Evolutionary conservation across 306 rosid species (phyloP), one percentile per base, ranked within the genome.

Genomic region (Quercus wislizeni): DNA sequence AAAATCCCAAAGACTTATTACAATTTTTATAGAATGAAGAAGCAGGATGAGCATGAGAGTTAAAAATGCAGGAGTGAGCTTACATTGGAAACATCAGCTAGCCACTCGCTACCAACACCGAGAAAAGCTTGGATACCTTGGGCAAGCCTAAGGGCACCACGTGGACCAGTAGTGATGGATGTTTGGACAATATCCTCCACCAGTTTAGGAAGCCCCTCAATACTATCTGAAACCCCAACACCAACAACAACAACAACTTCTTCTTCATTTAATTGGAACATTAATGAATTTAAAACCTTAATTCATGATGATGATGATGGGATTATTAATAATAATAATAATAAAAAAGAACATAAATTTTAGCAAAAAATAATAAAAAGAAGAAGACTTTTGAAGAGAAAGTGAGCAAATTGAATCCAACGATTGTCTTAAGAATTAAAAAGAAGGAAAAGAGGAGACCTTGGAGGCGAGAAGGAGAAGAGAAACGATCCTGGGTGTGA

Each of bases 21-120:
- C 46, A 41, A 41, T 41, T 41, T 41, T 41, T 8, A 41, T 41
- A 8, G 46, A 41, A 41, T 41, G 46, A 41, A 41, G 46, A 41
- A 41, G 46, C 46, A 8, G 46, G 46, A 7, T 38, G 46, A 38
- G 54, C 14, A 49, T 49, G 54, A 49, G 54, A 49, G 15, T 10
- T 49, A 3, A 3, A 12, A 49, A 12, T 49, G 54, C 54, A 67
- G 17, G 28, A 9, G 52, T 6, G 7, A 35, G 1, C 67, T 61
- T 68, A 91, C 98, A 91, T 83, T 90, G 35, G 99, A 88, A 23
- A 87, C 79, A 79, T 93, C 97, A 8, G 89, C 82, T 9, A 93
- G 91, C 97, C 98, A 93, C 88, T 95, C 99, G 72, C 94, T 88
- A 77, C 99, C 94, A 64, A 95, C 98, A 15, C 96, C 98, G 21